Evolutionary conservation across 1,284 basidiomycete genomes (phyloP), one percentile per base, ranked within the genome.

Genomic region (Mrakiaceae sp.): DNA sequence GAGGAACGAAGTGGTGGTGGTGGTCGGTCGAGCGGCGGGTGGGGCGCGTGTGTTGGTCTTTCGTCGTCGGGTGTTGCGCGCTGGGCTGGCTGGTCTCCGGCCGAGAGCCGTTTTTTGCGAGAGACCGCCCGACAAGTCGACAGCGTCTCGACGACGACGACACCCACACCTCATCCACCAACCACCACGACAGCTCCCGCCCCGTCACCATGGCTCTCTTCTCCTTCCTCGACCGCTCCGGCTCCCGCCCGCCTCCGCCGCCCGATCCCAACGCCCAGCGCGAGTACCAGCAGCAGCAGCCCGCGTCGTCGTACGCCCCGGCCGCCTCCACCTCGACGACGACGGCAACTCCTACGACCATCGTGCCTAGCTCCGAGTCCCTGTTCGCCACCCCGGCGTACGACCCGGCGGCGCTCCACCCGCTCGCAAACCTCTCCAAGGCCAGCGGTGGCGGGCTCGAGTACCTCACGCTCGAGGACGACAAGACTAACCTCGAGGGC

Each of bases 401-500:
- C 78, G 92, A 95, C 79, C 88, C 91, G 61, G 83, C 90, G 66
- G 86, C 85, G 78, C 81, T 96, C 67, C 93, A 97, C 75, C 93
- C 93, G 67, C 80, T 96, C 73, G 91, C 93, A 58, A 86, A 86
- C 62, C 80, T 96, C 67, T 27, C 27, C 27, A 27, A 27, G 27
- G 86, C 88, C 69, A 53, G 55, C 11, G 75, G 75, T 60, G 87
- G 88, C 76, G 87, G 90, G 78, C 79, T 96, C 71, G 92, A 96
- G 78, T 94, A 95, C 79, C 80, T 98, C 67, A 81, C 89, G 72
- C 81, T 98, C 68, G 90, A 98, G 71, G 90, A 98, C 78, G 89
- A 94, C 79, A 91, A 95, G 80, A 84, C 87, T 73, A 88, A 80
- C 77, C 85, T 90, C 67, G 79, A 94, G 70, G 87, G 89, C 74